Conservation (phyloP, 2,329 filamentous ascomycete species). For the Fusarium dlaminii region DNA sequence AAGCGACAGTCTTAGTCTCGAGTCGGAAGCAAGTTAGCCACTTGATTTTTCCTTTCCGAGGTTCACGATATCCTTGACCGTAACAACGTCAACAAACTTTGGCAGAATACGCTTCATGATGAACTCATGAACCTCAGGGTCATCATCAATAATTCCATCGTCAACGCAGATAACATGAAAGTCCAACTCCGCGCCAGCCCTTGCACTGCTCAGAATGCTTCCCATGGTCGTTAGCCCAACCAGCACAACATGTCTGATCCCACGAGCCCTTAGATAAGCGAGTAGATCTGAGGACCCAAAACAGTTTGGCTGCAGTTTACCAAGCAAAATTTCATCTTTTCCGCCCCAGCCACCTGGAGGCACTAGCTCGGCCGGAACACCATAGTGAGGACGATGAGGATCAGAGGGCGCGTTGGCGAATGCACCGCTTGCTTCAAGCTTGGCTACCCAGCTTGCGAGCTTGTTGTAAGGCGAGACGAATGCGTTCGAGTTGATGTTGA, state of each 20-base stretch:
- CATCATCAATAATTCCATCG: not conserved
- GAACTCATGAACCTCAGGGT: not conserved
- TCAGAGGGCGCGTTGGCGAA: not conserved
- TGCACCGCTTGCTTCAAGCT: not conserved
- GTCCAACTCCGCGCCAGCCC: not conserved
- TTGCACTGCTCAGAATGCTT: not conserved
- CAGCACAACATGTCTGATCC: not conserved
- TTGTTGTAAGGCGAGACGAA: not conserved
- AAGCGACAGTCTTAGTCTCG: rapidly evolving
- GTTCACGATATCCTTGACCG: not conserved
- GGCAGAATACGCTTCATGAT: not conserved
- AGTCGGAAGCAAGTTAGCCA: rapidly evolving
- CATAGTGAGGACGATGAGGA: not conserved
- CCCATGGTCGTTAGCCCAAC: not conserved
- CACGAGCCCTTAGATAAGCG: not conserved
- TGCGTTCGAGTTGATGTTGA: not conserved
- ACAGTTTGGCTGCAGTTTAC: not conserved
- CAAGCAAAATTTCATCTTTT: not conserved
- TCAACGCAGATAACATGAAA: not conserved
- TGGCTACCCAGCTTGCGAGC: not conserved
- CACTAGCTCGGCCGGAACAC: not conserved
- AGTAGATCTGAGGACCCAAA: not conserved
- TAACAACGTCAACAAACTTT: not conserved
- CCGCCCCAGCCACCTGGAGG: not conserved
- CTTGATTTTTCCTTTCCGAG: not conserved